phyloP scores from a whole-genome alignment of 495 filamentous ascomycete species.

The Daldinia decipiens region DNA sequence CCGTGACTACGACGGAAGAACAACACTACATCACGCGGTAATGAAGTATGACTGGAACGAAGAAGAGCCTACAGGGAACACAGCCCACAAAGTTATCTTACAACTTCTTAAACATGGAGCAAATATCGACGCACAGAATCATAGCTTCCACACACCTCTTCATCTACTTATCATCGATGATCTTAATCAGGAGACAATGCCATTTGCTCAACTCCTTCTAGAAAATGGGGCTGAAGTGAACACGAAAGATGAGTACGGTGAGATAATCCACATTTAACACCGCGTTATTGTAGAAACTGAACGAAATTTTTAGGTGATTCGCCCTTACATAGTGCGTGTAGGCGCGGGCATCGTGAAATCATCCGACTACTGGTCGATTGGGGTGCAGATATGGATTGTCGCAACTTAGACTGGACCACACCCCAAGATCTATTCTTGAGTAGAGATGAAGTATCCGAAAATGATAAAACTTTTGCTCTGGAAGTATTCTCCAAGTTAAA shows the following conservation, averaged over 20 bases:
- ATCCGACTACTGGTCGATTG: not conserved
- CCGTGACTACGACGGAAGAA: not conserved
- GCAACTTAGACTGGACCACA: not conserved
- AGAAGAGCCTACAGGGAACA: not conserved
- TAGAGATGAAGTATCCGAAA: not conserved
- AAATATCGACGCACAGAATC: conserved; percentile 1
- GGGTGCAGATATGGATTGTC: conserved; percentile 4
- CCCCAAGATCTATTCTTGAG: not conserved
- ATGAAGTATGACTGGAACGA: not conserved
- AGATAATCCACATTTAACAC: not conserved
- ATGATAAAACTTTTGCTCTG: not conserved
- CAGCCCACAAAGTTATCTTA: not conserved
- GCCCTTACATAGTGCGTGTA: not conserved
- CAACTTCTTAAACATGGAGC: not conserved
- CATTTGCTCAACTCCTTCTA: not conserved
- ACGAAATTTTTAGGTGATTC: not conserved
- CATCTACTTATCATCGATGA: not conserved
- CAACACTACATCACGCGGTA: not conserved
- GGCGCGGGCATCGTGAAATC: not conserved
- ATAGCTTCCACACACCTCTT: not conserved
- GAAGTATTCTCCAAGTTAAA: not conserved
- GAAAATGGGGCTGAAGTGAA: not conserved
- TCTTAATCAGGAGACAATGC: not conserved
- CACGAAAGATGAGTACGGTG: conserved; percentile 1
- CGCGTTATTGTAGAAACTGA: not conserved